A percentile compares a stretch with the other conserved stretches of the same genome.
phyloP scores from a whole-genome alignment of 805 yeast genomes.

The Candida pseudofarinosa region DNA sequence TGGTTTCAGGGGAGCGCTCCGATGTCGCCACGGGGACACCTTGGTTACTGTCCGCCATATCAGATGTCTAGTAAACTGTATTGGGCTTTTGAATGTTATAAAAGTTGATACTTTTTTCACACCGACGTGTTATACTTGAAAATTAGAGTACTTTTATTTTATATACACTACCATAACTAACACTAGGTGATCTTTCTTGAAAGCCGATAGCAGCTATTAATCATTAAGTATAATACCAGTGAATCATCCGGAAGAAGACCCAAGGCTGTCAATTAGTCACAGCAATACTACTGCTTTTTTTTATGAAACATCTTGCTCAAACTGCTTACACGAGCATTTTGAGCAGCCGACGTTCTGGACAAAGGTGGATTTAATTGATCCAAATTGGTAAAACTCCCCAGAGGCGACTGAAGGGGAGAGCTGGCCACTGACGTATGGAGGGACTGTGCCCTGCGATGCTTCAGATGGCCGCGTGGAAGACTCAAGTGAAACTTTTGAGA shows the following conservation, averaged over 20 bases:
- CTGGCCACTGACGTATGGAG: background rate
- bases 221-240: background rate
- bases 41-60: background rate
- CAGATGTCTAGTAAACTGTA: background rate
- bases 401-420: background rate
- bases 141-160: no score
- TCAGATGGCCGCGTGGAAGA: background rate
- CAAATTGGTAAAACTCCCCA: background rate
- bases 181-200: background rate
- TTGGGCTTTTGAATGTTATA: background rate
- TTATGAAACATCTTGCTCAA: conserved; percentile 1
- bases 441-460: background rate
- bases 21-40: conserved; percentile 12
- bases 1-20: conserved; percentile 46
- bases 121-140: background rate
- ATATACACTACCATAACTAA: background rate
- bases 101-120: background rate
- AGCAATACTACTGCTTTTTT: conserved; percentile 1
- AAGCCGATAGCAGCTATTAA: background rate
- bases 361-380: background rate
- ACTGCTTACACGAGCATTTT: background rate
- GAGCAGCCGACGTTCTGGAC: background rate
- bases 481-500: background rate
- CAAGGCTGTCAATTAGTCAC: no score
- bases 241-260: no score